These are phyloP conservation scores for Phytophthora tubulina DNA, from an alignment of 352 stramenopile genomes.

Conservation along the genomic window DNA sequence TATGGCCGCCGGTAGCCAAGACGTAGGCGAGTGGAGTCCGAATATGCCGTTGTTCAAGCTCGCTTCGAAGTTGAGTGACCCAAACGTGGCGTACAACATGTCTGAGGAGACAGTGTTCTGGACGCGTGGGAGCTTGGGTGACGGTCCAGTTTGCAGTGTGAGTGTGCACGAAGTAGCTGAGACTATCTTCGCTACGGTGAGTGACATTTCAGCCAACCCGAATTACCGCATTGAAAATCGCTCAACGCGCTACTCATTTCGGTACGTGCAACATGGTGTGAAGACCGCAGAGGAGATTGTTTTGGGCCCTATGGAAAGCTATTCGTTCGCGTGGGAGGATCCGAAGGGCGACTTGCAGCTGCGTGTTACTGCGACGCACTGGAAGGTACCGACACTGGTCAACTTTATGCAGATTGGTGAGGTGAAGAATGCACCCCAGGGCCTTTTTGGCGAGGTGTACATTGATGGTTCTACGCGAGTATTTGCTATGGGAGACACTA, in stretches of 20 bases:
- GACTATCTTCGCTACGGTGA: slow-evolving; percentile 77
- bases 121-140: slow-evolving; percentile 74
- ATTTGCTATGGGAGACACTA: slow-evolving; percentile 81
- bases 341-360: slow-evolving; percentile 67
- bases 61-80: slow-evolving; percentile 50
- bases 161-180: slow-evolving; percentile 67
- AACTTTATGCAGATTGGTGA: slow-evolving; percentile 82
- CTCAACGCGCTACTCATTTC: slow-evolving; percentile 73
- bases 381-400: slow-evolving; percentile 76
- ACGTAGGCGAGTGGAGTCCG: slow-evolving; percentile 70
- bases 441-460: slow-evolving; percentile 85
- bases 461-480: slow-evolving; percentile 86
- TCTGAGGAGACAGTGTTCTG: slow-evolving; percentile 66
- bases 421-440: slow-evolving; percentile 59
- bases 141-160: slow-evolving; percentile 79
- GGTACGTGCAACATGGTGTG: slow-evolving; percentile 74
- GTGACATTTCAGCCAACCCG: slow-evolving; percentile 72
- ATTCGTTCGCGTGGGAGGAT: slow-evolving; percentile 88
- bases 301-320: slow-evolving; percentile 70
- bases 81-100: slow-evolving; percentile 55
- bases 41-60: slow-evolving; percentile 58
- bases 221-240: slow-evolving; percentile 90
- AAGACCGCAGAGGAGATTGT: slow-evolving; percentile 75
- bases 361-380: slow-evolving; percentile 67
- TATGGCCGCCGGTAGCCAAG: slow-evolving; percentile 52